Conservation (phyloP, 1,284 basidiomycete species). For the Fomitopsis pinicola region DNA sequence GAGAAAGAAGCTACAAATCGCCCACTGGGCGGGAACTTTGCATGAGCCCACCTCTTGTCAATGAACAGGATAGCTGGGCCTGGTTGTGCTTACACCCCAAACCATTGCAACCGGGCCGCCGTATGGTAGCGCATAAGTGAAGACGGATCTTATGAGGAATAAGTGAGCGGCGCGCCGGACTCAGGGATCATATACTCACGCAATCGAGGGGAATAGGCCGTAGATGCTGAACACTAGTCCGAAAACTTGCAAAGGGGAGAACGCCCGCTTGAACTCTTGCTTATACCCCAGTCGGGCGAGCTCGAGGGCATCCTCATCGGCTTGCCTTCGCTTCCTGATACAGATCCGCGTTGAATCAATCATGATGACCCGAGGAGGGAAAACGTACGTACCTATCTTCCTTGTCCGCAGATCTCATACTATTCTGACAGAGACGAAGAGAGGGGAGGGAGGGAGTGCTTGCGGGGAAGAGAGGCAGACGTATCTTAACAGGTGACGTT, state of each 20-base stretch:
- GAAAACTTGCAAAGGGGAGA: conserved; percentile 63
- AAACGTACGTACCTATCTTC: neutral
- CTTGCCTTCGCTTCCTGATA: neutral
- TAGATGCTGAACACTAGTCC: conserved; percentile 65
- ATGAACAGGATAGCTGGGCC: neutral
- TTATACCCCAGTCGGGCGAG: conserved; percentile 58
- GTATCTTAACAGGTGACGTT: neutral
- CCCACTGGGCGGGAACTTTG: conserved; percentile 38
- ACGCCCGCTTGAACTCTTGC: conserved; percentile 68
- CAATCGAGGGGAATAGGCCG: conserved; percentile 43
- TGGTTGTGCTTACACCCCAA: conserved; percentile 57
- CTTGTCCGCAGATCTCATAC: neutral
- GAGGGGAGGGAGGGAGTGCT: neutral
- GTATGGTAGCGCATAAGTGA: conserved; percentile 71
- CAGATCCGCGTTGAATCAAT: neutral
- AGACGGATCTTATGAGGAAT: conserved; percentile 44
- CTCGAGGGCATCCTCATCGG: conserved; percentile 3
- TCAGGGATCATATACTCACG: conserved; percentile 11
- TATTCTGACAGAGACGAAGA: neutral
- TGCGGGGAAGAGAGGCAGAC: neutral
- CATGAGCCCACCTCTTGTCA: neutral
- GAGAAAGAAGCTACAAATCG: conserved; percentile 52
- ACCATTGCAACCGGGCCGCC: conserved; percentile 81
- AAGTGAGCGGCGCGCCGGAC: neutral
- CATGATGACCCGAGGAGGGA: neutral